These are phyloP conservation scores for Nephelium lappaceum DNA, from an alignment of 345 rosid species.

Conservation along the genomic window DNA sequence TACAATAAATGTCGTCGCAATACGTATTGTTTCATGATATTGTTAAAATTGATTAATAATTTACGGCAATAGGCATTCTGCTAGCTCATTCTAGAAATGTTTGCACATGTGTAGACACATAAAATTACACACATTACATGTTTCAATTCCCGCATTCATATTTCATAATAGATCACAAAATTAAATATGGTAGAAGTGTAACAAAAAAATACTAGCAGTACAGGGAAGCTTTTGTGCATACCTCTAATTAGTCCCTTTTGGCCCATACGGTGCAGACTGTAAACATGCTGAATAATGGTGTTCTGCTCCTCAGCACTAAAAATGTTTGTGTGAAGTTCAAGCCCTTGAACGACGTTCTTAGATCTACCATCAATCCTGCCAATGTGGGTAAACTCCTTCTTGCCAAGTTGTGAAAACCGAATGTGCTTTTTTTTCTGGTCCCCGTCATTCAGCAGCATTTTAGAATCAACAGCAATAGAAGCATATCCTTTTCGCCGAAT, in stretches of 20 bases:
- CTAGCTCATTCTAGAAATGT: not conserved
- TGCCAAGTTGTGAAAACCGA: conserved; percentile 39
- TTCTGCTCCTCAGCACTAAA: conserved; percentile 65
- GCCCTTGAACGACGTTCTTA: conserved; percentile 53
- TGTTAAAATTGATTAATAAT: not conserved
- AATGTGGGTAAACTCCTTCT: conserved; percentile 51
- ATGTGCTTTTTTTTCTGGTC: conserved; percentile 38
- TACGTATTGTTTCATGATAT: not conserved
- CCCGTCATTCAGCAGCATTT: conserved; percentile 28
- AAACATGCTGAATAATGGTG: conserved; percentile 52
- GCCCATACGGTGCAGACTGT: conserved; percentile 52
- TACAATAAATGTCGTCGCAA: not conserved
- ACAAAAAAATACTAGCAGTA: not conserved
- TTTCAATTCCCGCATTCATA: not conserved
- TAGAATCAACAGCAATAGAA: conserved; percentile 13
- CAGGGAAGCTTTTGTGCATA: not conserved
- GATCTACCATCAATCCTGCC: conserved; percentile 55
- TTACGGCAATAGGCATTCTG: not conserved
- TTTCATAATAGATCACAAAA: too few relatives aligned
- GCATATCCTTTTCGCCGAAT: not conserved
- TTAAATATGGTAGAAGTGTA: too few relatives aligned
- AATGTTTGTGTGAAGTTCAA: conserved; percentile 57
- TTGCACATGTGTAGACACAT: not conserved
- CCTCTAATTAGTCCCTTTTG: conserved; percentile 57
- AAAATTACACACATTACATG: too few relatives aligned